Evolutionary conservation across 179 eudicot genomes (phyloP).

Genomic region (Silene vulgaris): DNA sequence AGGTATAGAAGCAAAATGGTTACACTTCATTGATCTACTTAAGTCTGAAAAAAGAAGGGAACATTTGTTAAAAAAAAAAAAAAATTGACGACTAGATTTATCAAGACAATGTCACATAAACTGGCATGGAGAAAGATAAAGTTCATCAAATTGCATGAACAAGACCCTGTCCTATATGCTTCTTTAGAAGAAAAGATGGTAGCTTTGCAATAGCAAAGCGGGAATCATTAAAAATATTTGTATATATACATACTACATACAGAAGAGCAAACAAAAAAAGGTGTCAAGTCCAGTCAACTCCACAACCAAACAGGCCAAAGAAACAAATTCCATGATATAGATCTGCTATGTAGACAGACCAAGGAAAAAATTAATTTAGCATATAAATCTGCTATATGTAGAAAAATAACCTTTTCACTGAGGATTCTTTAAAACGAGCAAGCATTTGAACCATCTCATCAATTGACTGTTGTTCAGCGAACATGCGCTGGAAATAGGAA

Average conservation of each 20-base stretch:
- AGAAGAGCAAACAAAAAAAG: background rate
- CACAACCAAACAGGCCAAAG: background rate
- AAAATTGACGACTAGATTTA: background rate
- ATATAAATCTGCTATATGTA: background rate
- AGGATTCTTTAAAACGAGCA: slow-evolving; percentile 71
- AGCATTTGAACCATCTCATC: slow-evolving; percentile 90
- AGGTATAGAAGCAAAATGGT: background rate
- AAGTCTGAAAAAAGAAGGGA: too few species aligned
- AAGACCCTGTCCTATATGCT: background rate
- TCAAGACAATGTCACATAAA: background rate
- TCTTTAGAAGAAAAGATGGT: background rate
- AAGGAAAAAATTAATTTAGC: background rate
- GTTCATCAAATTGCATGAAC: background rate
- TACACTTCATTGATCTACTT: too few species aligned
- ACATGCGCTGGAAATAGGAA: slow-evolving; percentile 82
- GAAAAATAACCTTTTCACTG: slow-evolving; percentile 56
- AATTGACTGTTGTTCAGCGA: slow-evolving; percentile 61
- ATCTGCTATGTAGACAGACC: background rate
- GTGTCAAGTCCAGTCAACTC: background rate
- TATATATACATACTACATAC: too few species aligned
- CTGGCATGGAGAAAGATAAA: background rate
- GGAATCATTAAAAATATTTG: background rate
- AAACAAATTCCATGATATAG: too few species aligned
- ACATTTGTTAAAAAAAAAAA: background rate
- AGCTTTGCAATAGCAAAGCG: background rate